phyloP scores from a whole-genome alignment of 495 filamentous ascomycete genomes.

The Penicillium lividum region DNA sequence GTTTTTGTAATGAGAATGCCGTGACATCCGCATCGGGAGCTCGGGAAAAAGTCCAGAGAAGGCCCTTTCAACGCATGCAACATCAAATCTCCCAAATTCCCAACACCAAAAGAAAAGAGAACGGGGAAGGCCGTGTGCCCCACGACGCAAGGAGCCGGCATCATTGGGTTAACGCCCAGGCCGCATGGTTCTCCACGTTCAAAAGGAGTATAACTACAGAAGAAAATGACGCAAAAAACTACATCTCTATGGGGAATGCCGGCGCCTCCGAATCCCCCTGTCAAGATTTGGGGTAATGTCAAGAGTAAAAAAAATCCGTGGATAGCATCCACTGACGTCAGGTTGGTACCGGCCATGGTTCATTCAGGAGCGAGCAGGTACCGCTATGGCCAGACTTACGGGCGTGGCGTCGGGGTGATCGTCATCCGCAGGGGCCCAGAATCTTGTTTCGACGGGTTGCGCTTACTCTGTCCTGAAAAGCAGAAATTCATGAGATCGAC shows the following conservation, averaged over 20 bases:
- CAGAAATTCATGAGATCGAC: constrained; percentile 6
- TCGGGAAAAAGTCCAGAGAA: background rate
- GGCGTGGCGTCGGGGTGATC: constrained; percentile 30
- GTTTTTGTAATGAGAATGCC: constrained; percentile 9
- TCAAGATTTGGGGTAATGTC: background rate
- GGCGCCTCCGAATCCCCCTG: background rate
- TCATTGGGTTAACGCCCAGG: constrained; percentile 8
- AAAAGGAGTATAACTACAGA: background rate
- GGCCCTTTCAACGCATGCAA: constrained; percentile 3
- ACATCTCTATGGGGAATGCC: background rate
- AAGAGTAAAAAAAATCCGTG: background rate
- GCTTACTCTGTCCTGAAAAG: constrained; percentile 15
- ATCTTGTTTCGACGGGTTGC: constrained; percentile 25
- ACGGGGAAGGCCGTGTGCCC: constrained; percentile 14
- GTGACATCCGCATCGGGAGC: background rate
- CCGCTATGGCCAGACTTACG: constrained; percentile 18
- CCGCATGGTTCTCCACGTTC: constrained; percentile 25
- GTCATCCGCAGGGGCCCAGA: constrained; percentile 21
- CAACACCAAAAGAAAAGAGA: background rate
- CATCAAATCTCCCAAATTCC: background rate
- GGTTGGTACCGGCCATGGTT: constrained; percentile 10
- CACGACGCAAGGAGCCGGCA: constrained; percentile 25
- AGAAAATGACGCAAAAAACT: constrained; percentile 12
- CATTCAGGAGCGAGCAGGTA: constrained; percentile 12
- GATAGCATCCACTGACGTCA: constrained; percentile 6